Base-by-base conservation (phyloP, 495 filamentous ascomycete genomes). In the Immersiella caudata region DNA sequence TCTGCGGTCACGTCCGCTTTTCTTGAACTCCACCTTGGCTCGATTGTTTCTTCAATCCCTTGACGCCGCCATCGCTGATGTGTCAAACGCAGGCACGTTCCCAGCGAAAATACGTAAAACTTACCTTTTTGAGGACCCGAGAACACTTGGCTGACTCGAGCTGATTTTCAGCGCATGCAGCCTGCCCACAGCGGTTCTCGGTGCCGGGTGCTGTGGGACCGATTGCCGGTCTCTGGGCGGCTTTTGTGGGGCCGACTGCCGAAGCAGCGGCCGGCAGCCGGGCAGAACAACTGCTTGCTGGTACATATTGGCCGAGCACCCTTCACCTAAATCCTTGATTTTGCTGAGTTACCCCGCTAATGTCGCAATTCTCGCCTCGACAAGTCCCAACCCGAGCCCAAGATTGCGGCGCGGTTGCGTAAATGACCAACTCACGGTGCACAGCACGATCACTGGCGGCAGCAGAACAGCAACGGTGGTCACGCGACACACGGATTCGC, bases 141-240 rank as follows among this genome's bases (percentile, higher is more conserved):
- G 73, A 85, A 85, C 49, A 85, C 29, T 33, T 33, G 73, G 49
- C 73, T 73, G 50, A 82, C 61, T n/a, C 81, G 79, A 72, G 8
- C 29, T 33, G 29, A 8, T n/a, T n/a, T n/a, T n/a, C n/a, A n/a
- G n/a, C n/a, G n/a, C n/a, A n/a, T n/a, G n/a, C n/a, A n/a, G n/a
- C n/a, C n/a, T n/a, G n/a, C n/a, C n/a, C 29, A 14, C 52, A 55
- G 56, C 56, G 56, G 56, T 26, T 59, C 21, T 59, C 56, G 56
- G 56, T 59, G 56, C 56, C 56, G 56, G 56, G 1, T 35, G 9
- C 9, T 26, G 52, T 55, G 52, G 52, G n/a, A 22, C 52, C 56
- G 56, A 59, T 33, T 59, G 56, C 56, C 56, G 52, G 2, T 4
- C 24, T 33, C 9, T 9, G 18, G 26, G 24, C 56, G 56, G 56